Conservation (phyloP, 768 basidiomycete genomes). For the Phanerodontia chrysosporium region DNA sequence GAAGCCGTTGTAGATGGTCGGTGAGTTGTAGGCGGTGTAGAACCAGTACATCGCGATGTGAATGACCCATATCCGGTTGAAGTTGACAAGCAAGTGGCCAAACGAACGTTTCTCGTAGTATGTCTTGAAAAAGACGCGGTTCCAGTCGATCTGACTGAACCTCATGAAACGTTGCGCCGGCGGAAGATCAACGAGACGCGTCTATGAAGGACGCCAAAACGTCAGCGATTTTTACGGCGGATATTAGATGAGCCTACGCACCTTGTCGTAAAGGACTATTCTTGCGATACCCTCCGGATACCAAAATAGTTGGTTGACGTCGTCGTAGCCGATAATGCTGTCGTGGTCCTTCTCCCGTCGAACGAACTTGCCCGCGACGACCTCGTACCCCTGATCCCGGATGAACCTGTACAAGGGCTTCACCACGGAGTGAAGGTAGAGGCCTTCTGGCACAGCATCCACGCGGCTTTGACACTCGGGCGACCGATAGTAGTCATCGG, state of each 20-base stretch:
- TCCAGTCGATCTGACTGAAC: constrained; percentile 97
- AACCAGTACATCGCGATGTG: constrained; percentile 94
- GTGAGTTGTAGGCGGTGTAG: constrained; percentile 94
- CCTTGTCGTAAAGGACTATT: constrained; percentile 87
- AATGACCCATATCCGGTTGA: constrained; percentile 99
- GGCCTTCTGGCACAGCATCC: constrained; percentile 90
- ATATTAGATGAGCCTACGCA: constrained; percentile 23
- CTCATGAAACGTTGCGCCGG: constrained; percentile 94
- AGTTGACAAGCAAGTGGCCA: constrained; percentile 96
- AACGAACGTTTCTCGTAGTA: constrained; percentile 97
- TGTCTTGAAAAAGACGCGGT: constrained; percentile 95
- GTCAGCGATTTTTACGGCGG: background rate
- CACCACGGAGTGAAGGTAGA: constrained; percentile 87
- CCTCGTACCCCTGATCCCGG: constrained; percentile 96
- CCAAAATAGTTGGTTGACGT: constrained; percentile 99
- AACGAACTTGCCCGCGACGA: constrained; percentile 92
- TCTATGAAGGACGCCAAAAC: constrained; percentile 40
- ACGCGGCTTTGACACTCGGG: constrained; percentile 94
- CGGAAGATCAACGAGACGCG: constrained; percentile 85
- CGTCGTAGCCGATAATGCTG: constrained; percentile 95
- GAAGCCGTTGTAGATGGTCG: constrained; percentile 67
- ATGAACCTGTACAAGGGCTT: constrained; percentile 96
- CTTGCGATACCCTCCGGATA: constrained; percentile 97
- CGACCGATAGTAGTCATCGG: constrained; percentile 98
- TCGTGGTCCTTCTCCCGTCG: constrained; percentile 91